These are phyloP conservation scores for Aspergillus aculeatinus DNA, from an alignment of 2,329 filamentous ascomycete species.

Conservation along the genomic window DNA sequence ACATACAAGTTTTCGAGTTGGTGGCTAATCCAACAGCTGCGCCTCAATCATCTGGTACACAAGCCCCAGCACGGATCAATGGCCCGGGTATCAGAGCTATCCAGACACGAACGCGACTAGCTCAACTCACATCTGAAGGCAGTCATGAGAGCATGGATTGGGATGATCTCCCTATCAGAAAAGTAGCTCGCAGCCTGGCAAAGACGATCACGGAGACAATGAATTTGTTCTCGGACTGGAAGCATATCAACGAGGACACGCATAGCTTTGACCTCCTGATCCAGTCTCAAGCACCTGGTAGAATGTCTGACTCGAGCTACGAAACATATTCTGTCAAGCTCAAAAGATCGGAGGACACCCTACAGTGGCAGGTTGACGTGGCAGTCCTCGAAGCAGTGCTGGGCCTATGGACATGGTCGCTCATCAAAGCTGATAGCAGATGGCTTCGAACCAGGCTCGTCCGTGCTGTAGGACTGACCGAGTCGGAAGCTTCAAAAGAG, in stretches of 20 bases:
- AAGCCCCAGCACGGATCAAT: not conserved
- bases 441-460: slow-evolving; percentile 18
- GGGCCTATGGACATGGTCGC: slow-evolving; percentile 34
- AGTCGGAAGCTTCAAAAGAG: slow-evolving; percentile 19
- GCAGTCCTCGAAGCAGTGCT: slow-evolving; percentile 33
- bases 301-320: not conserved
- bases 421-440: slow-evolving; percentile 22
- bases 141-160: slow-evolving; percentile 18
- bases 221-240: slow-evolving; percentile 29
- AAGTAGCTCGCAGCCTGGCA: slow-evolving; percentile 22
- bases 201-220: slow-evolving; percentile 29
- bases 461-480: slow-evolving; percentile 25
- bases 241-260: not conserved
- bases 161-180: slow-evolving; percentile 30
- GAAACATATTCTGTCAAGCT: slow-evolving; percentile 21
- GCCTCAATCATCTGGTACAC: slow-evolving; percentile 2
- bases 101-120: slow-evolving; percentile 23
- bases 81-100: slow-evolving; percentile 17
- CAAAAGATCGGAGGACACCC: slow-evolving; percentile 20
- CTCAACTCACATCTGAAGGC: slow-evolving; percentile 21
- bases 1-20: slow-evolving; percentile 25
- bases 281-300: slow-evolving; percentile 12
- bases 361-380: slow-evolving; percentile 27
- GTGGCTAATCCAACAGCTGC: slow-evolving; percentile 5
- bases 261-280: slow-evolving; percentile 23